Evolutionary conservation across 208 protist species (phyloP).

Genomic region (Wallacemonas sp.): DNA sequence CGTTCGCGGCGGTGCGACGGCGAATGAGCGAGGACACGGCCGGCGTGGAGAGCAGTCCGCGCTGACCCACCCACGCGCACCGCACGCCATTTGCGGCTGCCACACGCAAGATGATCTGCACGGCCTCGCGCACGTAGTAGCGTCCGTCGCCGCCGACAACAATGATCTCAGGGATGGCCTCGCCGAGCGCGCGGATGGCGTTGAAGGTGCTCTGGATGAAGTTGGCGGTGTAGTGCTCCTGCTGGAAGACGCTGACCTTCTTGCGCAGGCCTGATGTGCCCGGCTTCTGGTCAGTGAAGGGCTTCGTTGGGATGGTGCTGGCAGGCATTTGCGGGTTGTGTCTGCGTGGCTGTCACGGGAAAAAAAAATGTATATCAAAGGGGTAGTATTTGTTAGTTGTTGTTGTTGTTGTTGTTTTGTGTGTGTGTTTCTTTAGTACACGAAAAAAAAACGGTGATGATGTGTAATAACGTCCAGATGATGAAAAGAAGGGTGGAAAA

Average conservation of each 20-base stretch:
- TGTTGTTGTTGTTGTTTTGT: no score
- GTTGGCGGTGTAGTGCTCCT: slow-evolving; percentile 96
- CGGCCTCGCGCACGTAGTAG: slow-evolving; percentile 91
- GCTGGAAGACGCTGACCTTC: slow-evolving; percentile 92
- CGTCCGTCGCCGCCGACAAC: slow-evolving; percentile 97
- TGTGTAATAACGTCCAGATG: no score
- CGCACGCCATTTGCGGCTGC: slow-evolving; percentile 93
- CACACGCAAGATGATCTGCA: slow-evolving; percentile 95
- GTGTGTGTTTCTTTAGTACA: no score
- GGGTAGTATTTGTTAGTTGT: no score
- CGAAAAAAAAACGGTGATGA: no score
- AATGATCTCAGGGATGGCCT: slow-evolving; percentile 62
- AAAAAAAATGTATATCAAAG: not conserved
- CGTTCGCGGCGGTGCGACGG: slow-evolving; percentile 42
- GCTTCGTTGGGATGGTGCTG: slow-evolving; percentile 42
- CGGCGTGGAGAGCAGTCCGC: slow-evolving; percentile 97
- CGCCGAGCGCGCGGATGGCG: slow-evolving; percentile 59
- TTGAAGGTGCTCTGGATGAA: slow-evolving; percentile 97
- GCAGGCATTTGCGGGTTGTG: no score
- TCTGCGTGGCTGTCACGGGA: no score
- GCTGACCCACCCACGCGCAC: slow-evolving; percentile 87
- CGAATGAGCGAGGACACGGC: slow-evolving; percentile 95
- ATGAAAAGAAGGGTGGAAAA: no score
- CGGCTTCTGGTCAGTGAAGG: slow-evolving; percentile 93
- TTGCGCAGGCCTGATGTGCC: slow-evolving; percentile 97